Evolutionary conservation across 2,329 filamentous ascomycete species (phyloP).

Genomic region (Aspergillus sergii): DNA sequence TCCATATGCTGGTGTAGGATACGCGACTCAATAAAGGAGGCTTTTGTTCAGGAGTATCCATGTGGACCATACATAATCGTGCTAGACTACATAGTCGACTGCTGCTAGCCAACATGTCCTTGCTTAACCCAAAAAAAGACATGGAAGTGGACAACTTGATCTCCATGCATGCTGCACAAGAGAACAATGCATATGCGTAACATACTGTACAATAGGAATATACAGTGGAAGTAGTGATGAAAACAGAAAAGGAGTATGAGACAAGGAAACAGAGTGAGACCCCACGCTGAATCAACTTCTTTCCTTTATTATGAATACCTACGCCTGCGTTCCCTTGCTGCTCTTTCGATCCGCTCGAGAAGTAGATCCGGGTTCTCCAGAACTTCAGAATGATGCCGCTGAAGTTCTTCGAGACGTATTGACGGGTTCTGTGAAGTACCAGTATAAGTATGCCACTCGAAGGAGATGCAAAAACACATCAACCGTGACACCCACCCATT

Average conservation of each 20-base stretch:
- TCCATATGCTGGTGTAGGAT: not conserved
- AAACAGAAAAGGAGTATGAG: slow-evolving; percentile 1
- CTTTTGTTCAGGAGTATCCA: not conserved
- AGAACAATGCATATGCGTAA: slow-evolving; percentile 1
- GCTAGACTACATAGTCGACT: not conserved
- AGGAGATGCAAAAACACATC: slow-evolving; percentile 48
- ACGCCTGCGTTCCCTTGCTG: not conserved
- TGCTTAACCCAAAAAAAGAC: not conserved
- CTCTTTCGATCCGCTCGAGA: slow-evolving; percentile 21
- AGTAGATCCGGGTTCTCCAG: slow-evolving; percentile 49
- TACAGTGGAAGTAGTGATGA: not conserved
- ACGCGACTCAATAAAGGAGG: not conserved
- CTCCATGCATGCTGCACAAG: slow-evolving; percentile 2
- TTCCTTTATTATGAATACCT: slow-evolving; percentile 1
- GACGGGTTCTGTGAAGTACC: slow-evolving; percentile 66
- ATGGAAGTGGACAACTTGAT: not conserved
- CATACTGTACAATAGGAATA: slow-evolving; percentile 3
- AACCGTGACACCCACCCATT: slow-evolving; percentile 82
- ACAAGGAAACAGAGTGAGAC: not conserved
- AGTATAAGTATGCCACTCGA: slow-evolving; percentile 48
- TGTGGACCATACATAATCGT: not conserved
- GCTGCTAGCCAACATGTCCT: not conserved
- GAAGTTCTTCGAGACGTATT: slow-evolving; percentile 70
- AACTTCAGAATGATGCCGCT: slow-evolving; percentile 65
- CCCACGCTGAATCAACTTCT: not conserved